Base-by-base conservation (phyloP, 495 filamentous ascomycete species). In the Aspergillus indologenus region DNA sequence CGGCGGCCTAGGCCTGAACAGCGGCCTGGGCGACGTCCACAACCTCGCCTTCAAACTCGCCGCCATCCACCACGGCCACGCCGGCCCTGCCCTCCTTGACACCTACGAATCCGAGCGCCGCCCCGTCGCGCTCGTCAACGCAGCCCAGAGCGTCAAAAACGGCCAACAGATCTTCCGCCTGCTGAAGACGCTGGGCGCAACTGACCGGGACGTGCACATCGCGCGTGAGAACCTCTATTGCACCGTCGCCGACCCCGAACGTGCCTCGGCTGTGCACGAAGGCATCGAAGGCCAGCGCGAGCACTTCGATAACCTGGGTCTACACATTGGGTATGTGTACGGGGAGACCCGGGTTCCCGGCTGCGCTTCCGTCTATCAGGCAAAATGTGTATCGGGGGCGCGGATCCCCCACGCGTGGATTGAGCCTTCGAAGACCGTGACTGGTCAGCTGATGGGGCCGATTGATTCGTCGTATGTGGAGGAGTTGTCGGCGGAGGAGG, bases 281-380 rank as follows among this genome's bases (percentile, higher is more conserved):
- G 70, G 68, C 3, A 67, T 75, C 29, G 69, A 72, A 44, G 71
- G 49, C 8, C 70, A 75, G 50, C 48, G 70, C 29, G 70, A 75
- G 53, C 72, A 75, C 51, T 73, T 75, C 42, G 69, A 75, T 55
- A 73, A 73, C 22, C 65, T 73, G 8, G 62, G 66, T 1, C 60
- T 76, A 0, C 73, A 76, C 46, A 71, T 76, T 43, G 70, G 70
- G 18, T 74, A 73, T 43, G 51, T 73, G 0, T 72, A 76, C 52
- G 73, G 71, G 0, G 61, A 68, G 42, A 19, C 14, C 1, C 31
- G 61, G n/a, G 68, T 65, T 17, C 72, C 72, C 1, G 9, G 40
- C 3, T 61, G 65, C 50, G 71, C 70, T 9, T 73, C 68, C 2
- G 29, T 61, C 0, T 72, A 63, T 40, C 43, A 24, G 17, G 22